A percentile compares a stretch with the other conserved stretches of the same genome.
These are phyloP conservation scores for Raffaelea ambrosiae DNA, from an alignment of 2,329 filamentous ascomycete genomes.

Conservation along the genomic window DNA sequence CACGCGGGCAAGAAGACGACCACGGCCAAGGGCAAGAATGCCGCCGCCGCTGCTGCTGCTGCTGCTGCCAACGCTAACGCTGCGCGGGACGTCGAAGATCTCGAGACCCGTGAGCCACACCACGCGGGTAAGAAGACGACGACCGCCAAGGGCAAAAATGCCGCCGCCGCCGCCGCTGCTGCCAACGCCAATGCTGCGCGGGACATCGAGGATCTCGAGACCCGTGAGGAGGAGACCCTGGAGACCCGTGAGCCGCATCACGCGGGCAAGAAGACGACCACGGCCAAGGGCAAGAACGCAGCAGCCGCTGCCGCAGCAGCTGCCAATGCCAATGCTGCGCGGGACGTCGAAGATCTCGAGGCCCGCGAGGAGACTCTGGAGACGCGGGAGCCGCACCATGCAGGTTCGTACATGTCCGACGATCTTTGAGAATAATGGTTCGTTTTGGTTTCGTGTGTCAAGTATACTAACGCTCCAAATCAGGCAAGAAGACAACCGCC, in stretches of 20 bases:
- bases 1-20: constrained; percentile 6
- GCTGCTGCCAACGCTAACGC: constrained; percentile 9
- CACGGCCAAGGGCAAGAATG: not conserved
- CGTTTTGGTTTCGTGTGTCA: too few species aligned
- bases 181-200: not conserved
- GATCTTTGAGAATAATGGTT: too few species aligned
- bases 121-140: constrained; percentile 6
- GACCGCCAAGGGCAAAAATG: not conserved
- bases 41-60: constrained; percentile 5
- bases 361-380: constrained; percentile 8
- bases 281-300: not conserved
- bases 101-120: constrained; percentile 13
- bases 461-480: too few species aligned
- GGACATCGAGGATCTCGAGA: not conserved
- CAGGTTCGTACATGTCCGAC: too few species aligned
- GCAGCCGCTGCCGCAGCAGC: constrained; percentile 7
- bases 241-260: constrained; percentile 9
- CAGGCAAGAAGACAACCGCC: constrained; percentile 15
- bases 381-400: constrained; percentile 10
- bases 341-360: constrained; percentile 10
- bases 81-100: constrained; percentile 6
- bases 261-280: constrained; percentile 2
- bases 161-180: constrained; percentile 3
- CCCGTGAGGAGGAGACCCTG: constrained; percentile 3
- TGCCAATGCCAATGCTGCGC: constrained; percentile 8